Evolutionary conservation across 208 protist species (phyloP).

Genomic region (Acanthamoeba quina): DNA sequence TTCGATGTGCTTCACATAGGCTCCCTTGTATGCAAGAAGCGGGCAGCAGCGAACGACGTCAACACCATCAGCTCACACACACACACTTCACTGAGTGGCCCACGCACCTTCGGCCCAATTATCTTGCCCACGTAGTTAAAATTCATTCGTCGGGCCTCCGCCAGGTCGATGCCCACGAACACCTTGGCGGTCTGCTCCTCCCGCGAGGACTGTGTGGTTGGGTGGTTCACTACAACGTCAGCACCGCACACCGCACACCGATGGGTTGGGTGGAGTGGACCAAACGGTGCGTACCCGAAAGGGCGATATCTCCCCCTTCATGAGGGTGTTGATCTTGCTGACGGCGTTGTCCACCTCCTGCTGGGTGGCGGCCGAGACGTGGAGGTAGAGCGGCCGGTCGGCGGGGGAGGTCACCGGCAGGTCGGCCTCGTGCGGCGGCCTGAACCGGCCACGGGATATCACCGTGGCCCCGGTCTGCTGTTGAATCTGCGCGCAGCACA

Average conservation of each 20-base stretch:
- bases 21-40: not conserved
- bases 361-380: conserved; percentile 50
- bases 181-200: conserved; percentile 31
- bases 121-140: conserved; percentile 71
- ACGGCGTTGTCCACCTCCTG: conserved; percentile 22
- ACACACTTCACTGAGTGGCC: not conserved
- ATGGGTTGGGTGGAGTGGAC: too few relatives aligned
- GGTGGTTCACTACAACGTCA: not conserved
- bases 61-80: too few relatives aligned
- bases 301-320: not conserved
- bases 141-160: not conserved
- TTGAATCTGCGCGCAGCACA: conserved; percentile 38
- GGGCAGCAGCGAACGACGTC: not conserved
- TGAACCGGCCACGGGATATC: conserved; percentile 38
- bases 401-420: conserved; percentile 2
- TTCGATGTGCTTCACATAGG: conserved; percentile 68
- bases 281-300: not conserved
- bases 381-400: conserved; percentile 50
- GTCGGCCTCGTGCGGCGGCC: conserved; percentile 41
- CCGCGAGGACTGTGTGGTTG: not conserved
- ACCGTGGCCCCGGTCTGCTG: conserved; percentile 53
- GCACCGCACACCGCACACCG: not conserved
- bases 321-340: not conserved
- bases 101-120: conserved; percentile 37
- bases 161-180: conserved; percentile 29